These are phyloP conservation scores for Trametes pubescens DNA, from an alignment of 1,284 basidiomycete species.

Conservation along the genomic window DNA sequence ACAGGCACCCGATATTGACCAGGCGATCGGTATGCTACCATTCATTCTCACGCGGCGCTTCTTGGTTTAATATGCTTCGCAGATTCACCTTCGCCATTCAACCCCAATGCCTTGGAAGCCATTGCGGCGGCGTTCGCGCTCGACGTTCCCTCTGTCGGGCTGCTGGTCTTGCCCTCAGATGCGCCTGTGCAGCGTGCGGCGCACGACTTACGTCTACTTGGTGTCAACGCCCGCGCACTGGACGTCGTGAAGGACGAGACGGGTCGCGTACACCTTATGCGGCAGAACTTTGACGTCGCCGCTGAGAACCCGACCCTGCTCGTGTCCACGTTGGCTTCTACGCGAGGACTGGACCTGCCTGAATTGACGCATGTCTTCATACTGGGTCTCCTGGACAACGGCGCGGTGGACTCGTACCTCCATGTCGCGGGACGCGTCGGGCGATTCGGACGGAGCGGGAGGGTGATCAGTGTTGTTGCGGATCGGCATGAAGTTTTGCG, in stretches of 20 bases:
- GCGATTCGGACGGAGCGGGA: constrained; percentile 69
- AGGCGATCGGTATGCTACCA: constrained; percentile 18
- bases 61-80: constrained; percentile 24
- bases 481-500: constrained; percentile 41
- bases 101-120: constrained; percentile 65
- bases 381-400: constrained; percentile 64
- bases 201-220: constrained; percentile 67
- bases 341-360: constrained; percentile 76
- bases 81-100: constrained; percentile 64
- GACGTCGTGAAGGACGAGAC: constrained; percentile 56
- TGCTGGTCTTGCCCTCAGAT: constrained; percentile 70
- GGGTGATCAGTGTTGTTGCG: constrained; percentile 67
- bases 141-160: constrained; percentile 71
- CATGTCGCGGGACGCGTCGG: constrained; percentile 82
- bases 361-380: constrained; percentile 78
- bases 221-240: constrained; percentile 70
- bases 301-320: constrained; percentile 67
- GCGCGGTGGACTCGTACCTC: constrained; percentile 64
- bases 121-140: constrained; percentile 74
- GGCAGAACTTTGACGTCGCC: constrained; percentile 39
- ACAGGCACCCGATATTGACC: constrained; percentile 19
- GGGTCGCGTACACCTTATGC: constrained; percentile 53
- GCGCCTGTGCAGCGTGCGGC: constrained; percentile 67
- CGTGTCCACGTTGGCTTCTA: constrained; percentile 71
- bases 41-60: constrained; percentile 13